Evolutionary conservation across 192 early-diverging fungal species (phyloP).

Genomic region (Backusella sp.): DNA sequence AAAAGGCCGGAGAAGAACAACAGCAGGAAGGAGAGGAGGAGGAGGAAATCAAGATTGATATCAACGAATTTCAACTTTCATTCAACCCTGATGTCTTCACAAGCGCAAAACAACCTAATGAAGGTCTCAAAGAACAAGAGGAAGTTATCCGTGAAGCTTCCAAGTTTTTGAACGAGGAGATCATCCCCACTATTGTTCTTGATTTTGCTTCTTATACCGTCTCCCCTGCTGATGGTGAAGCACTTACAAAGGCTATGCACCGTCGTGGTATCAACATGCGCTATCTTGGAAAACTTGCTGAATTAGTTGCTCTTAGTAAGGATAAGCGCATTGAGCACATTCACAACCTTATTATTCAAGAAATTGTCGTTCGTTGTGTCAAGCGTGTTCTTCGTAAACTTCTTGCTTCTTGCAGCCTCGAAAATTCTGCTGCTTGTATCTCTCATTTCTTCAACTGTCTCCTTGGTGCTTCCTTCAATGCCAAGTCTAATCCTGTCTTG

Average conservation of each 20-base stretch:
- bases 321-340: slow-evolving; percentile 57
- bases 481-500: slow-evolving; percentile 48
- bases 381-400: slow-evolving; percentile 83
- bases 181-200: slow-evolving; percentile 62
- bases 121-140: slow-evolving; percentile 43
- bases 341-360: slow-evolving; percentile 69
- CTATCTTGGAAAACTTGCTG: slow-evolving; percentile 80
- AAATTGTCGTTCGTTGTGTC: slow-evolving; percentile 84
- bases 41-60: slow-evolving; percentile 32
- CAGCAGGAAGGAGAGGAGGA: slow-evolving; percentile 39
- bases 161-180: slow-evolving; percentile 69
- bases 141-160: slow-evolving; percentile 71
- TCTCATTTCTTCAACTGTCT: slow-evolving; percentile 85
- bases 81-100: slow-evolving; percentile 69
- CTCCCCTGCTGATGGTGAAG: slow-evolving; percentile 77
- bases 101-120: slow-evolving; percentile 38
- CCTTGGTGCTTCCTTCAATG: slow-evolving; percentile 60
- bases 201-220: slow-evolving; percentile 66
- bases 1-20: slow-evolving; percentile 19
- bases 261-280: slow-evolving; percentile 97
- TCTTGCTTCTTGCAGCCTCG: slow-evolving; percentile 55
- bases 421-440: slow-evolving; percentile 61
- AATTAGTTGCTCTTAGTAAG: slow-evolving; percentile 58
- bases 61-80: slow-evolving; percentile 42
- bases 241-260: slow-evolving; percentile 83